Base-by-base conservation (phyloP, 768 basidiomycete species). In the Tricholoma terreum region DNA sequence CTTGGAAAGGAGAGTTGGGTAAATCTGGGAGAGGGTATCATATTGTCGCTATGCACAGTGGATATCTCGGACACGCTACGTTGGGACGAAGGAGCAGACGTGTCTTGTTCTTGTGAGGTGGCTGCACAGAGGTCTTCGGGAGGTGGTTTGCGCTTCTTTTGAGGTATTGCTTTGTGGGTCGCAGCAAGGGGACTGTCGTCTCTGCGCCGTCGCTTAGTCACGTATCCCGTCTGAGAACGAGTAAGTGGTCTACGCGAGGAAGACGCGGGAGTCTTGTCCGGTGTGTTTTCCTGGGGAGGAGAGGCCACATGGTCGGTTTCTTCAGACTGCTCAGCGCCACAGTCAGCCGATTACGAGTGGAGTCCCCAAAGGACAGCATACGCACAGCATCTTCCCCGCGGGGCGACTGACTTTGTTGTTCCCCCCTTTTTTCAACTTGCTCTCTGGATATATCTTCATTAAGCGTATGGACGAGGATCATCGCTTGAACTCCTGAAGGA, bases 211-310 rank as follows among this genome's bases (percentile, higher is more conserved):
- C 72, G 71, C 58, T 72, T 73, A 12, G 66, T 21, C 33, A 64
- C 67, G 51, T 62, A 60, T 8, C 70, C 69, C 30, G 73, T 72
- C 61, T 75, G 75, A 4, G 75, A 76, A 52, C 75, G 69, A 21
- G 75, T 76, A 42, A 69, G 63, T 22, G 69, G 72, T 49, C 73
- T 64, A 52, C 63, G 62, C n/a, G 63, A 58, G 15, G 57, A 33
- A 24, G 51, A 51, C n/a, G 43, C 33, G 8, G 40, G 1, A 24
- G 5, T 14, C 24, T 48, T 54, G 4, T 9, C n/a, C 30, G 17
- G 22, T 14, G n/a, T 6, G 17, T n/a, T 30, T 19, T 15, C 19
- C 30, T 21, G 21, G 36, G 30, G 27, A 17, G 19, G 1, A 12
- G 38, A 14, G 38, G 49, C 27, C 27, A 51, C 10, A 17, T 9